Conservation (phyloP, 2,329 filamentous ascomycete genomes). For the Paecilomyces niveus region DNA sequence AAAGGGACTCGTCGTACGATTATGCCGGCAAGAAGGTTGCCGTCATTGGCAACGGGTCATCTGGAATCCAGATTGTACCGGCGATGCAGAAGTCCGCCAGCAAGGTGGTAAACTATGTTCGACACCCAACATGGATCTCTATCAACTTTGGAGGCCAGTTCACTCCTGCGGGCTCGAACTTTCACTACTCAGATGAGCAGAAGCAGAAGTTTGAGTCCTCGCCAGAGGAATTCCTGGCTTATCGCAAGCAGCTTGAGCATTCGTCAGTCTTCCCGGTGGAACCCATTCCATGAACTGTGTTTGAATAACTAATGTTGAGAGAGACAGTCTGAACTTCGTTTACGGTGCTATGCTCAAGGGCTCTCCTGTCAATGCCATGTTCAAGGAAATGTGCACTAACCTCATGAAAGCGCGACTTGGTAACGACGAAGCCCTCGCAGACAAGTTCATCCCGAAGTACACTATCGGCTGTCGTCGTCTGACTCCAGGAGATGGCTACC, state of each 20-base stretch:
- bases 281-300: neutral
- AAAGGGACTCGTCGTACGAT: slow-evolving; percentile 15
- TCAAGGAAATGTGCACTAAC: neutral
- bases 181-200: slow-evolving; percentile 16
- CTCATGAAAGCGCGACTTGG: slow-evolving; percentile 14
- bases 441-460: slow-evolving; percentile 17
- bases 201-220: slow-evolving; percentile 12
- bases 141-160: slow-evolving; percentile 13
- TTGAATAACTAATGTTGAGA: neutral
- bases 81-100: slow-evolving; percentile 10
- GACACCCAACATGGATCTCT: slow-evolving; percentile 21
- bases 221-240: slow-evolving; percentile 9
- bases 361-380: slow-evolving; percentile 1
- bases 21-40: slow-evolving; percentile 20
- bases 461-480: slow-evolving; percentile 20
- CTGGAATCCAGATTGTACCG: slow-evolving; percentile 20
- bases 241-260: slow-evolving; percentile 15
- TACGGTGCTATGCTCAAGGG: slow-evolving; percentile 10
- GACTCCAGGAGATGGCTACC: slow-evolving; percentile 21
- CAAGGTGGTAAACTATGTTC: slow-evolving; percentile 21
- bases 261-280: slow-evolving; percentile 8
- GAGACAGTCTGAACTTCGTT: slow-evolving; percentile 4
- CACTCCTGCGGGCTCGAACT: slow-evolving; percentile 16
- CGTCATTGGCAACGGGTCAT: slow-evolving; percentile 27
- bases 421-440: slow-evolving; percentile 8